Evolutionary conservation across 352 stramenopile genomes (phyloP).

Genomic region (Phytopythium chamaehyphon): DNA sequence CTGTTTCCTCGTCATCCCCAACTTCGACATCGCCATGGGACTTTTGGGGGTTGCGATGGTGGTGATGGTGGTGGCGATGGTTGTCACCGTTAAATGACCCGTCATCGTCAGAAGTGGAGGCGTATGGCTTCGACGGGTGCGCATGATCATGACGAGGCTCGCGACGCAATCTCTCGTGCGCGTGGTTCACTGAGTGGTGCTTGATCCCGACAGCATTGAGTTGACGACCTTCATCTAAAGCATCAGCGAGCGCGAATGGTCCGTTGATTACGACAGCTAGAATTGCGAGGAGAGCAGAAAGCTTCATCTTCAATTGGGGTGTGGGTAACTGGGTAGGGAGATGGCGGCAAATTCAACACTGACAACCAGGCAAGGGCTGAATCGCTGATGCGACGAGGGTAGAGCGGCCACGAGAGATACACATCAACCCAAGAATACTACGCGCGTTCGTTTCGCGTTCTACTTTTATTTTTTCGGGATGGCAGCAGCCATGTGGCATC

Average conservation of each 20-base stretch:
- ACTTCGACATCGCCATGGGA: background rate
- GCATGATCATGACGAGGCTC: background rate
- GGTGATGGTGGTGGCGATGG: background rate
- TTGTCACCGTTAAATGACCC: background rate
- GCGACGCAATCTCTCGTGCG: background rate
- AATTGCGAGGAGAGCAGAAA: too few species aligned
- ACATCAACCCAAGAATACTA: background rate
- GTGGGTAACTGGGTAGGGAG: too few species aligned
- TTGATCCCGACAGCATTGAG: too few species aligned
- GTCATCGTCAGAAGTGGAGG: background rate
- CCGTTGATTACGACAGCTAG: too few species aligned
- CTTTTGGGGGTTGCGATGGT: background rate
- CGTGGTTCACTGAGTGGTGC: background rate
- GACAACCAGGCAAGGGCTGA: too few species aligned
- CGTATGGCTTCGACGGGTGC: background rate
- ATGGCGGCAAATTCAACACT: too few species aligned
- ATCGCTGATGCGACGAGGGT: too few species aligned
- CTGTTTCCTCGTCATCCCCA: background rate
- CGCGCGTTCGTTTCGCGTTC: too few species aligned
- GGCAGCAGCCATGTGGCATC: background rate
- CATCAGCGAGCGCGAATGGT: too few species aligned
- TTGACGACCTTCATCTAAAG: too few species aligned
- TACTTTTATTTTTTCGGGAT: slow-evolving; percentile 2
- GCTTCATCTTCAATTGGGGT: too few species aligned
- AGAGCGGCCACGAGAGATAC: too few species aligned